Evolutionary conservation across 352 stramenopile species (phyloP), one percentile per base, ranked within the genome.

Genomic region (Pythium rishiriense): DNA sequence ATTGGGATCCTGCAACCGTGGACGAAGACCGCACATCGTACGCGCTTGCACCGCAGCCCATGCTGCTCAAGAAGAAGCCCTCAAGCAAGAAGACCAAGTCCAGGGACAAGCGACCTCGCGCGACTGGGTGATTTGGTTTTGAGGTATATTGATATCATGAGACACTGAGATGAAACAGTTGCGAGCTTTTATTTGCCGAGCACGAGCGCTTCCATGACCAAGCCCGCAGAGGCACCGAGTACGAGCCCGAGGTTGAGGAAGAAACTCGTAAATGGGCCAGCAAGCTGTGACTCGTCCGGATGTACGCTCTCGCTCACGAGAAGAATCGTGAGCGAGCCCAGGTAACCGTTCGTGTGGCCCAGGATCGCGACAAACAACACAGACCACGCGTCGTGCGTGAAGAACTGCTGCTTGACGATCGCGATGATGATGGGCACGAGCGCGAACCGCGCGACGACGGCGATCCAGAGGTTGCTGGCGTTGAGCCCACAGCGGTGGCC

Each of bases 171-270:
- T 2, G 9, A 21, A 43, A 55, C 48, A 41, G 9, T 17, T 25
- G 14, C 9, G 17, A 15, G n/a, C n/a, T 46, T 37, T 54, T 63
- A 72, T 58, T 75, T 73, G 39, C 70, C 77, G 37, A 89, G 64
- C 15, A 91, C 74, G 51, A 87, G 61, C 39, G 79, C 79, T 61
- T 91, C 72, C 42, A 95, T 54, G 17, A 90, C 29, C 12, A 95
- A 70, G 12, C 83, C 82, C 19, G 79, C 70, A 0, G 79, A 87
- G 7, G 86, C 85, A 41, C 86, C 86, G 21, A 95, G 52, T n/a
- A 93, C 87, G 28, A 95, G 80, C 3, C 87, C 87, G 50, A 86
- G 83, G 65, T 95, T 93, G 29, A 95, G 64, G 62, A 91, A 93
- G 58, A 93, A 93, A 53, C 87, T 91, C 43, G 87, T 95, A 62